phyloP scores from a whole-genome alignment of 176 grass and related monocot genomes.

The Ensete ventricosum region DNA sequence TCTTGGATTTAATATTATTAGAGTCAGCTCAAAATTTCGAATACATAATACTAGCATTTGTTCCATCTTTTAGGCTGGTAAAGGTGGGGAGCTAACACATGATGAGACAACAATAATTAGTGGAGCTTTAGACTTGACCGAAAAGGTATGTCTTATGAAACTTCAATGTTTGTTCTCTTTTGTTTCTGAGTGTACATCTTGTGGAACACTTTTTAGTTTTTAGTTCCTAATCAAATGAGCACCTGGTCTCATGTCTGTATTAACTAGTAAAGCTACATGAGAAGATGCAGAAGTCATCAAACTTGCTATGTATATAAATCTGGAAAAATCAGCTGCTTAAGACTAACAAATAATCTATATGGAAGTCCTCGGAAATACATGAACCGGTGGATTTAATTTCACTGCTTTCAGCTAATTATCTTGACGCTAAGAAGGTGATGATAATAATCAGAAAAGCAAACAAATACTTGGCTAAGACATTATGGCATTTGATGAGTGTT shows the following conservation, averaged over 20 bases:
- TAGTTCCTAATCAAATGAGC: background rate
- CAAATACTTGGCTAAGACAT: too few species aligned
- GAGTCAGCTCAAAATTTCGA: background rate
- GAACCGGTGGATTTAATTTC: too few species aligned
- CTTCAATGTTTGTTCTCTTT: background rate
- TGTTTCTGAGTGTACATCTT: background rate
- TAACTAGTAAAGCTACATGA: background rate
- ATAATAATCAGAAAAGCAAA: too few species aligned
- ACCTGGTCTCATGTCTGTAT: background rate
- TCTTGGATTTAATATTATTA: background rate
- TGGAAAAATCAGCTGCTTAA: too few species aligned
- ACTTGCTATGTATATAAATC: too few species aligned
- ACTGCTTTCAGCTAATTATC: too few species aligned
- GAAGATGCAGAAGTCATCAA: background rate
- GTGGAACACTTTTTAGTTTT: background rate
- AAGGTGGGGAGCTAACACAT: conserved; percentile 98
- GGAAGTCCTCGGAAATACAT: too few species aligned
- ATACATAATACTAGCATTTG: background rate
- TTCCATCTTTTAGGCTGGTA: conserved; percentile 56
- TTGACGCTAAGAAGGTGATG: too few species aligned
- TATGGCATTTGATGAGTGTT: too few species aligned
- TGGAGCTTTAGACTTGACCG: conserved; percentile 93
- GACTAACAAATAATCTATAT: too few species aligned
- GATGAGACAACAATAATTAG: conserved; percentile 99
- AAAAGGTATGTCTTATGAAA: conserved; percentile 49